phyloP scores from a whole-genome alignment of 768 basidiomycete genomes.

The Pleurotus sapidus region DNA sequence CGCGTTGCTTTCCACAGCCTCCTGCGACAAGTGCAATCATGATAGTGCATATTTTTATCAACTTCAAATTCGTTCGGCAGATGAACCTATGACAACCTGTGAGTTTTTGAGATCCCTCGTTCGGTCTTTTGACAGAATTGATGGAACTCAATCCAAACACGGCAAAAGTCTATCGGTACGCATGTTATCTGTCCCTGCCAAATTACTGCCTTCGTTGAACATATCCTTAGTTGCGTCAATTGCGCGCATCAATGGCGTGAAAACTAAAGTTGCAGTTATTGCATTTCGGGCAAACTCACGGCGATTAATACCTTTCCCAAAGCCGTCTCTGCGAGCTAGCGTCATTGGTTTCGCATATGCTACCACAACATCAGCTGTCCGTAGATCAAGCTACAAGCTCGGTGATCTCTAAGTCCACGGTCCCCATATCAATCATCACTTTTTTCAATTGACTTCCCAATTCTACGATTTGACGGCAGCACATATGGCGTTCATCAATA shows the following conservation, averaged over 20 bases:
- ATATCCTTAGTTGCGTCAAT: conserved; percentile 45
- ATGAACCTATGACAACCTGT: conserved; percentile 86
- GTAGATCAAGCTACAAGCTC: no score
- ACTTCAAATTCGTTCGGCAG: conserved; percentile 91
- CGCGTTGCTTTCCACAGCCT: conserved; percentile 30
- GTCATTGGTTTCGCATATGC: no score
- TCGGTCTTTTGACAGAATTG: no score
- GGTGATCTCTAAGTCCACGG: no score
- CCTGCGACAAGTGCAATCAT: conserved; percentile 79
- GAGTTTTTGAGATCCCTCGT: conserved; percentile 16
- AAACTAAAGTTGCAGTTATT: conserved; percentile 33
- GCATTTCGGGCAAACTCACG: no score
- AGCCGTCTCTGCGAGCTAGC: no score
- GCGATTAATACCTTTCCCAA: no score
- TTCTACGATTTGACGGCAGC: neutral
- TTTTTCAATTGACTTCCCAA: neutral
- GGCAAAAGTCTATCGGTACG: conserved; percentile 59
- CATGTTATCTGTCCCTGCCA: neutral
- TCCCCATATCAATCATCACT: no score
- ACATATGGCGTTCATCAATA: neutral
- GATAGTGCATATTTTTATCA: conserved; percentile 91
- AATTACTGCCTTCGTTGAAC: neutral
- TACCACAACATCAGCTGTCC: no score
- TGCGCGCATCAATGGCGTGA: conserved; percentile 73
- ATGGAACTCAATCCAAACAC: neutral